Evolutionary conservation across 352 stramenopile genomes (phyloP).

Genomic region (Phytophthora quininea): DNA sequence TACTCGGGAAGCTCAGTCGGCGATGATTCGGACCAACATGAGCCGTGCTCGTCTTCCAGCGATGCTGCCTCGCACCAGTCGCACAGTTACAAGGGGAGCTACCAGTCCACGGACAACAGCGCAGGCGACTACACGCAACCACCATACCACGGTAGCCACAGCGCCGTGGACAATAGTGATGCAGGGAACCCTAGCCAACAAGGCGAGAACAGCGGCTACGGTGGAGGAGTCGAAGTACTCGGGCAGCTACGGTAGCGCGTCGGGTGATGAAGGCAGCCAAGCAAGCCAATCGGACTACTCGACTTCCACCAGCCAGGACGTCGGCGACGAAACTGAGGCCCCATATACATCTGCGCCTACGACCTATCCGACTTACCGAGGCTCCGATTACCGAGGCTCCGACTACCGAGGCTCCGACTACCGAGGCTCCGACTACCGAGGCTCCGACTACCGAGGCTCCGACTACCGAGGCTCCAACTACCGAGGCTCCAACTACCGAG

Average conservation of each 20-base stretch:
- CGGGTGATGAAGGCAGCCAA: conserved; percentile 1
- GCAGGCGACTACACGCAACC: conserved; percentile 8
- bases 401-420: neutral
- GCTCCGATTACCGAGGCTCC: conserved; percentile 1
- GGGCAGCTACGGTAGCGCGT: conserved; percentile 15
- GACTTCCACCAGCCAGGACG: neutral
- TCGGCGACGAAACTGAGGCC: conserved; percentile 8
- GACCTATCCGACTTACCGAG: conserved; percentile 1
- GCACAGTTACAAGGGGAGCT: neutral
- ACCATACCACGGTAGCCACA: conserved; percentile 7
- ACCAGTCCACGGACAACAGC: conserved; percentile 1
- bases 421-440: neutral
- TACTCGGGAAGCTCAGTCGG: neutral
- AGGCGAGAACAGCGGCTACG: neutral
- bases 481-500: conserved; percentile 1
- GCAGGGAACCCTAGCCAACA: conserved; percentile 4
- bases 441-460: neutral
- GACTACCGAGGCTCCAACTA: neutral
- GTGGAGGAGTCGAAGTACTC: conserved; percentile 11
- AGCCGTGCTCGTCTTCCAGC: neutral
- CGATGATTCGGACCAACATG: neutral
- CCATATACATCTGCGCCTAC: conserved; percentile 3
- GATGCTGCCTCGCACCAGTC: neutral
- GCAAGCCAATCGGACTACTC: neutral
- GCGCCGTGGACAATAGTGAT: conserved; percentile 2